A percentile compares a stretch with the other conserved stretches of the same genome.
Evolutionary conservation across 2,329 filamentous ascomycete species (phyloP).

Genomic region (Nakataea oryzae): DNA sequence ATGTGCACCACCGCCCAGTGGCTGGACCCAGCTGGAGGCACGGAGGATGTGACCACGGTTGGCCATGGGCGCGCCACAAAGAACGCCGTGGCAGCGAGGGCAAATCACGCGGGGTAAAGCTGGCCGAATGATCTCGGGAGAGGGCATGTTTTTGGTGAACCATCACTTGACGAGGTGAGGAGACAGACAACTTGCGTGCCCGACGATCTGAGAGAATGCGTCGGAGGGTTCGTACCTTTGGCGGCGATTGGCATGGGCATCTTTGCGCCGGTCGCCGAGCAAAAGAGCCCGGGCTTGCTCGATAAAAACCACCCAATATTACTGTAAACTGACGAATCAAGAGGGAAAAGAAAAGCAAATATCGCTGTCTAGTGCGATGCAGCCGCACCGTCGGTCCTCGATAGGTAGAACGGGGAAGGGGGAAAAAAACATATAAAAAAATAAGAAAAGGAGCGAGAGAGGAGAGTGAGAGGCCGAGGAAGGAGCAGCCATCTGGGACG

Average conservation of each 20-base stretch:
- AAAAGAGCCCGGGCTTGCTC: neutral
- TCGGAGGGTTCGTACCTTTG: conserved; percentile 22
- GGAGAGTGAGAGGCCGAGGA: no score
- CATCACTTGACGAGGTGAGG: neutral
- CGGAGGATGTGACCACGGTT: no score
- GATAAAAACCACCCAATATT: neutral
- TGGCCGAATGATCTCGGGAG: neutral
- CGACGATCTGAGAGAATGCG: conserved; percentile 1
- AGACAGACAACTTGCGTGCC: neutral
- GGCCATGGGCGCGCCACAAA: neutral
- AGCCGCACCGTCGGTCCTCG: no score
- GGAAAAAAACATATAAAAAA: neutral
- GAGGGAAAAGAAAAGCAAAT: no score
- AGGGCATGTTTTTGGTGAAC: neutral
- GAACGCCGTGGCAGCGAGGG: conserved; percentile 2
- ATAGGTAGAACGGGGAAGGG: no score
- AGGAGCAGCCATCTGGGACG: no score
- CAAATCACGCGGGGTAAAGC: conserved; percentile 1
- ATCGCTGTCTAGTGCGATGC: no score
- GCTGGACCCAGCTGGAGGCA: no score
- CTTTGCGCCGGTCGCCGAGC: conserved; percentile 5
- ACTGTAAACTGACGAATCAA: no score
- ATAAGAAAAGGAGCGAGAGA: neutral
- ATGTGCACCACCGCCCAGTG: neutral
- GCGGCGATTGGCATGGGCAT: conserved; percentile 26